These are phyloP conservation scores for Fusarium camptoceras DNA, from an alignment of 2,329 filamentous ascomycete species.

Conservation along the genomic window DNA sequence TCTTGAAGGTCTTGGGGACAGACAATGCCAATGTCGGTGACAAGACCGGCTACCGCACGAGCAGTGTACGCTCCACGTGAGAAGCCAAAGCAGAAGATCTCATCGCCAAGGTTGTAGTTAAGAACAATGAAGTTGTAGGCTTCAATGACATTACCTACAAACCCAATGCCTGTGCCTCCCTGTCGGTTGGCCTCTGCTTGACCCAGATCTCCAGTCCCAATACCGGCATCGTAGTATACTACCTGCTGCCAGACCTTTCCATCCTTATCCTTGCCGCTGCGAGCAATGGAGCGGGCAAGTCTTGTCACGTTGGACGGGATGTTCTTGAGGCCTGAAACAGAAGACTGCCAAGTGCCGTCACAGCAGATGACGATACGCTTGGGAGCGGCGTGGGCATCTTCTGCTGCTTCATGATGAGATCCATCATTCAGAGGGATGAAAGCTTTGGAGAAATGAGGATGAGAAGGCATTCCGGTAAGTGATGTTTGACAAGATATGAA, in stretches of 20 bases:
- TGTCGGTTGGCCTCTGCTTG: slow-evolving; percentile 34
- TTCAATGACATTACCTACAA: slow-evolving; percentile 50
- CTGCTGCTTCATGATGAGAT: slow-evolving; percentile 28
- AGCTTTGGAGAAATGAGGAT: slow-evolving; percentile 7
- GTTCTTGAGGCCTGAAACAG: slow-evolving; percentile 42
- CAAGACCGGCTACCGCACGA: slow-evolving; percentile 50
- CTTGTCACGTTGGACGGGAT: slow-evolving; percentile 52
- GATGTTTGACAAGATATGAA: not conserved
- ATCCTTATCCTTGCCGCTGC: slow-evolving; percentile 41
- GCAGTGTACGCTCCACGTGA: slow-evolving; percentile 54
- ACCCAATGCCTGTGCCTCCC: slow-evolving; percentile 45
- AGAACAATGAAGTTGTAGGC: slow-evolving; percentile 53
- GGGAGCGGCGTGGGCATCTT: slow-evolving; percentile 27
- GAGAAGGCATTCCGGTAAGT: slow-evolving; percentile 26
- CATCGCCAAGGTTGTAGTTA: slow-evolving; percentile 49
- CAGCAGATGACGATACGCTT: slow-evolving; percentile 52
- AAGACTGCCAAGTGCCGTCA: slow-evolving; percentile 53
- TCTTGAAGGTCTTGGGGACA: slow-evolving; percentile 44
- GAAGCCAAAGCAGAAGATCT: slow-evolving; percentile 53
- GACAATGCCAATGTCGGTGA: slow-evolving; percentile 47
- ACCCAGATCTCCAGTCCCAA: slow-evolving; percentile 44
- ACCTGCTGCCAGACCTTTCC: slow-evolving; percentile 51
- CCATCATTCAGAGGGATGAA: slow-evolving; percentile 34
- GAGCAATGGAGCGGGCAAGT: slow-evolving; percentile 48
- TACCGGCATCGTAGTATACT: slow-evolving; percentile 54